Evolutionary conservation across 257 asterid genomes (phyloP).

Genomic region (Gentiana dahurica): DNA sequence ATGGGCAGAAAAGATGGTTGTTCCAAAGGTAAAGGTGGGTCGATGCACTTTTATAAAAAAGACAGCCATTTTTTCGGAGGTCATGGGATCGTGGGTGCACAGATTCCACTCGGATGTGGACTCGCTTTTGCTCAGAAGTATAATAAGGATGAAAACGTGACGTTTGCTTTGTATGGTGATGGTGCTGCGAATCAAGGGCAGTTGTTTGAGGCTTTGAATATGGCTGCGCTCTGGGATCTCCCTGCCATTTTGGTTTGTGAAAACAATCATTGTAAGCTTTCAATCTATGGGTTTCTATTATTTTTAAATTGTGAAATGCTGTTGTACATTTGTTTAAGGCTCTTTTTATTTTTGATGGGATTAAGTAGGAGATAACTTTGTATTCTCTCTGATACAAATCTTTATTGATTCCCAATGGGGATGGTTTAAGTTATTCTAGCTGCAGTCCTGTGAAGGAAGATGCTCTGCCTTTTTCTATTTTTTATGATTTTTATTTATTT

Average conservation of each 20-base stretch:
- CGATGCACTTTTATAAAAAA: slow-evolving; percentile 94
- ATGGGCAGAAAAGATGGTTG: slow-evolving; percentile 93
- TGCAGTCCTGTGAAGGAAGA: too few species aligned
- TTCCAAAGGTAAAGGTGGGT: slow-evolving; percentile 91
- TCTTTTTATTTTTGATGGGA: background rate
- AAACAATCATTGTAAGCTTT: slow-evolving; percentile 83
- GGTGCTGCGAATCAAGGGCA: slow-evolving; percentile 99
- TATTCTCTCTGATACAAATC: background rate
- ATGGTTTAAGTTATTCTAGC: too few species aligned
- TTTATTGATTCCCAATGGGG: too few species aligned
- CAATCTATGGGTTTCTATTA: too few species aligned
- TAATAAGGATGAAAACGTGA: slow-evolving; percentile 64
- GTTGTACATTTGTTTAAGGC: too few species aligned
- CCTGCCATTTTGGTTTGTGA: slow-evolving; percentile 97
- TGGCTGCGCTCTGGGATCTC: slow-evolving; percentile 96
- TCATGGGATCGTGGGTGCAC: slow-evolving; percentile 97
- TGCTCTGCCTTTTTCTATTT: too few species aligned
- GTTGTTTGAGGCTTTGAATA: slow-evolving; percentile 90
- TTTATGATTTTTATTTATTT: too few species aligned
- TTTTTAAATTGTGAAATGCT: too few species aligned
- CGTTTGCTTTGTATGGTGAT: slow-evolving; percentile 82
- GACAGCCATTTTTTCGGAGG: slow-evolving; percentile 86
- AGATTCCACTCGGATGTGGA: slow-evolving; percentile 83
- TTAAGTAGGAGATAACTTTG: too few species aligned
- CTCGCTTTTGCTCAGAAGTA: slow-evolving; percentile 94